Percentiles rank a stretch among this genome's conserved stretches.
phyloP scores from a whole-genome alignment of 192 early-diverging fungal genomes.

The Coemansia sp. region DNA sequence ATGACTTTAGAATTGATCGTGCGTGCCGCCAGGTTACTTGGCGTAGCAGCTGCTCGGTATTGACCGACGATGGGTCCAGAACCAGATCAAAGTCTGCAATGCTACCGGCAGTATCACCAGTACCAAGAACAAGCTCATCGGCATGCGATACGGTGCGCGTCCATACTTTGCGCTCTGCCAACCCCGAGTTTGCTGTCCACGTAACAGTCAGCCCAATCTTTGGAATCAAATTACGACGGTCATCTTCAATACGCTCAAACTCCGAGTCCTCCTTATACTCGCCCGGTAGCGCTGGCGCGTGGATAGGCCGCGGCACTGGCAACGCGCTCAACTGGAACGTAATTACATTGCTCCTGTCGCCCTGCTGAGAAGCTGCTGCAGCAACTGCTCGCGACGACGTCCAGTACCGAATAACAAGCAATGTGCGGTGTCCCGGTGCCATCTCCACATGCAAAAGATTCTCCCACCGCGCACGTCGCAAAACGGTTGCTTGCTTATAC shows the following conservation, averaged over 20 bases:
- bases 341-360: slow-evolving; percentile 21
- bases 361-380: not conserved
- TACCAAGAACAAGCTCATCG: slow-evolving; percentile 8
- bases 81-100: slow-evolving; percentile 12
- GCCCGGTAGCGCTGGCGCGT: slow-evolving; percentile 17
- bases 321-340: slow-evolving; percentile 25
- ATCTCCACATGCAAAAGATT: slow-evolving; percentile 45
- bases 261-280: slow-evolving; percentile 8
- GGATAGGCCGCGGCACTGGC: slow-evolving; percentile 47
- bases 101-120: not conserved
- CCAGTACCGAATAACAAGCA: slow-evolving; percentile 45
- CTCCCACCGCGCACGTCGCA: slow-evolving; percentile 50
- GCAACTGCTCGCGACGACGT: slow-evolving; percentile 32
- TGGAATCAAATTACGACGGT: slow-evolving; percentile 42
- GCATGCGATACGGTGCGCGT: slow-evolving; percentile 35
- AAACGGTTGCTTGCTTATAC: slow-evolving; percentile 57
- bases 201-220: slow-evolving; percentile 38
- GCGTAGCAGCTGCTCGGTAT: slow-evolving; percentile 34
- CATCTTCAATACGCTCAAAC: slow-evolving; percentile 40
- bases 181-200: slow-evolving; percentile 40
- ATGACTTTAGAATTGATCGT: slow-evolving; percentile 26
- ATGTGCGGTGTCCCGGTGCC: slow-evolving; percentile 18
- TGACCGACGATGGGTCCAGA: slow-evolving; percentile 26
- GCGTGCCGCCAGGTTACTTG: slow-evolving; percentile 49
- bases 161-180: slow-evolving; percentile 25